These are phyloP conservation scores for Leccinum laetum DNA, from an alignment of 1,284 basidiomycete species.

Conservation along the genomic window DNA sequence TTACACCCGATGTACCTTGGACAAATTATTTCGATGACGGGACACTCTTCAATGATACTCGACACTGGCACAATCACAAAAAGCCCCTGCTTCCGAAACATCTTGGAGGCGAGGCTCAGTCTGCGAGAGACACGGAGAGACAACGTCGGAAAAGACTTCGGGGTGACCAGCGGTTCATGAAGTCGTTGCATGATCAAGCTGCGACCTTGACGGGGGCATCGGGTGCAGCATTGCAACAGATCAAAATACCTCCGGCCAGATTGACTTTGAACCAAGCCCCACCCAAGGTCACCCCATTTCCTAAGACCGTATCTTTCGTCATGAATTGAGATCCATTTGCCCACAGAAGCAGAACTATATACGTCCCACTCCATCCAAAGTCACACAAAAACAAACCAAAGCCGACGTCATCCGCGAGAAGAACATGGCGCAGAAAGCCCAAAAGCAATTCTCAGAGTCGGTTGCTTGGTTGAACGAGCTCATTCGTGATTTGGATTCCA, in stretches of 20 bases:
- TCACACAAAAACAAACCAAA: conserved; percentile 22
- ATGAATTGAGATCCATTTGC: conserved; percentile 1
- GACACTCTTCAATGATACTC: conserved; percentile 47
- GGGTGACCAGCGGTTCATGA: conserved; percentile 56
- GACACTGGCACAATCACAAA: conserved; percentile 58
- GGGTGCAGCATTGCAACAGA: conserved; percentile 50
- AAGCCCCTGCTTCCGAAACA: conserved; percentile 53
- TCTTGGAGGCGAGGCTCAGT: conserved; percentile 45
- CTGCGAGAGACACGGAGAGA: conserved; percentile 33
- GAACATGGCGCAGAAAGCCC: conserved; percentile 25
- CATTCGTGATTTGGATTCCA: conserved; percentile 33
- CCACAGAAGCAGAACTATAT: conserved; percentile 19
- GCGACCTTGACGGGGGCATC: conserved; percentile 62
- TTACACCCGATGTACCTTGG: not conserved
- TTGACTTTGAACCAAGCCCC: conserved; percentile 8
- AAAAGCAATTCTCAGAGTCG: conserved; percentile 25
- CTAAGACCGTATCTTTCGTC: not conserved
- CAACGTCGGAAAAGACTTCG: conserved; percentile 40
- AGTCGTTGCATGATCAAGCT: conserved; percentile 55
- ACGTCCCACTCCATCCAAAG: conserved; percentile 14
- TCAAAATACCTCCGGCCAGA: conserved; percentile 47
- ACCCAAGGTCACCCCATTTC: conserved; percentile 16
- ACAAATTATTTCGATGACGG: conserved; percentile 39
- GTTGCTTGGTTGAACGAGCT: conserved; percentile 20
- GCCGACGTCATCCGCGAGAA: conserved; percentile 30